phyloP scores from a whole-genome alignment of 345 rosid genomes.

The Odontarrhena argentea region DNA sequence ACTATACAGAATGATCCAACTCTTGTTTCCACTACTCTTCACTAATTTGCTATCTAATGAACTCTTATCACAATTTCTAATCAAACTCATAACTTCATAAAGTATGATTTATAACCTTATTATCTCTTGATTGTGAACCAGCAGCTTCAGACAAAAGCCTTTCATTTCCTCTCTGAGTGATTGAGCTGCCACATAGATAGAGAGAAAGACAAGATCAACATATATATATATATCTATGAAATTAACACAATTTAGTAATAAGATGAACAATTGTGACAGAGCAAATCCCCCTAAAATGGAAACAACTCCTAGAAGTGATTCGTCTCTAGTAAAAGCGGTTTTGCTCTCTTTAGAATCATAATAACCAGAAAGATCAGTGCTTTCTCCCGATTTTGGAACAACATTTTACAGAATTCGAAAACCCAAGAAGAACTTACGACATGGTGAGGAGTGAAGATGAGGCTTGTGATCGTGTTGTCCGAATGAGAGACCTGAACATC shows the following conservation, averaged over 20 bases:
- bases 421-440: conserved; percentile 36
- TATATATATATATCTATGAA: neutral
- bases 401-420: neutral
- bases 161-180: conserved; percentile 30
- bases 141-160: conserved; percentile 34
- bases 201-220: conserved; percentile 15
- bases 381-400: neutral
- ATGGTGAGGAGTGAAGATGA: conserved; percentile 34
- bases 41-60: neutral
- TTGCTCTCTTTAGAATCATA: neutral
- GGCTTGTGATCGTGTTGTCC: conserved; percentile 33
- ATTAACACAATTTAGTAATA: conserved; percentile 10
- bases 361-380: conserved; percentile 16
- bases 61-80: conserved; percentile 6
- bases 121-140: conserved; percentile 33
- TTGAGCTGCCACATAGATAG: conserved; percentile 29
- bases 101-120: conserved; percentile 19
- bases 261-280: neutral
- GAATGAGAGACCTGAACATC: conserved; percentile 43
- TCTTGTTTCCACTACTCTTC: neutral
- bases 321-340: conserved; percentile 6
- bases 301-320: conserved; percentile 9
- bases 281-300: neutral
- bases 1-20: neutral
- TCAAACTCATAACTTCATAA: neutral